These are phyloP conservation scores for Ogataea naganishii DNA, from an alignment of 805 yeast genomes.

Conservation along the genomic window DNA sequence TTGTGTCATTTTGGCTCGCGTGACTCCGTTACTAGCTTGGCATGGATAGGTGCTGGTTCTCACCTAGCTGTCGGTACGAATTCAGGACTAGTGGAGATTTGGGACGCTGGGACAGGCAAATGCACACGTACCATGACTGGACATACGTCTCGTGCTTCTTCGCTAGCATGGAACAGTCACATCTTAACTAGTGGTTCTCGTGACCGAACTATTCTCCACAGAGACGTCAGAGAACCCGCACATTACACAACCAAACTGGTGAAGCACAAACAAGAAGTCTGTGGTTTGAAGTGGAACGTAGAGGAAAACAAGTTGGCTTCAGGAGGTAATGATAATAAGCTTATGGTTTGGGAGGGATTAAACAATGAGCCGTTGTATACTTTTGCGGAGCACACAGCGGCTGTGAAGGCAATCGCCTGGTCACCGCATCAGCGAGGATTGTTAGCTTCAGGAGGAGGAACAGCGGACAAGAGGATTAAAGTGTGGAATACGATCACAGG, in stretches of 20 bases:
- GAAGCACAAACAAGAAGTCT: conserved; percentile 83
- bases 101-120: conserved; percentile 81
- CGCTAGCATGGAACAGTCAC: conserved; percentile 92
- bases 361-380: conserved; percentile 59
- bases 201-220: conserved; percentile 74
- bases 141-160: conserved; percentile 74
- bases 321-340: conserved; percentile 89
- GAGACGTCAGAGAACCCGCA: conserved; percentile 85
- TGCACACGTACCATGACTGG: conserved; percentile 91
- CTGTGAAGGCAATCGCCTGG: conserved; percentile 96
- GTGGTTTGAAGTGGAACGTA: conserved; percentile 91
- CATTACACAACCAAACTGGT: conserved; percentile 68
- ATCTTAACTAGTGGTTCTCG: conserved; percentile 80
- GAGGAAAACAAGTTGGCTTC: conserved; percentile 89
- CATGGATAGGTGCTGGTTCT: conserved; percentile 93
- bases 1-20: conserved; percentile 60
- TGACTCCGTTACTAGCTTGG: conserved; percentile 73
- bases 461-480: conserved; percentile 83
- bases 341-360: conserved; percentile 83
- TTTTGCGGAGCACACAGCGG: conserved; percentile 83
- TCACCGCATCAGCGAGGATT: conserved; percentile 94
- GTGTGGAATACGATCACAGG: conserved; percentile 91
- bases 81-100: conserved; percentile 82
- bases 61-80: conserved; percentile 90
- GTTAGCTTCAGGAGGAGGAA: conserved; percentile 94